Evolutionary conservation across 139 green algal species (phyloP).

Genomic region (Volvox reticuliferus): DNA sequence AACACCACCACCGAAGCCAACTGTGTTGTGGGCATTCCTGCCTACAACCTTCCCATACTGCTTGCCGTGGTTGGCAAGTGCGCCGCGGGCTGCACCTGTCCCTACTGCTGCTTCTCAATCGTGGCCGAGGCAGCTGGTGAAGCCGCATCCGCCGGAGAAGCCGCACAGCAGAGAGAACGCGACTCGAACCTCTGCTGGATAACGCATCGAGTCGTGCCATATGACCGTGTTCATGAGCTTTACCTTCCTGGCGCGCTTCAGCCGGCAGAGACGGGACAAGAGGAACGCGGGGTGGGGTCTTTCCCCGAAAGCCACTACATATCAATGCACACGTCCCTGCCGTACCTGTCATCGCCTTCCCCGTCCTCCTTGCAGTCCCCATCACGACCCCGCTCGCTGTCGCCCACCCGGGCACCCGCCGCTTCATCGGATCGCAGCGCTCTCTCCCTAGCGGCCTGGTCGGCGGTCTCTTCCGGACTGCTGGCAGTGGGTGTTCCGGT

Average conservation of each 20-base stretch:
- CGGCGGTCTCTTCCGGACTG: neutral
- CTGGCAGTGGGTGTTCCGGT: conserved; percentile 11
- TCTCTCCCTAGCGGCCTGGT: neutral
- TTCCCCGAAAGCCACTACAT: neutral
- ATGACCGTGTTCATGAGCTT: neutral
- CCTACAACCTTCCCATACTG: neutral
- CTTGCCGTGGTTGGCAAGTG: conserved; percentile 10
- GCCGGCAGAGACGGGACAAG: neutral
- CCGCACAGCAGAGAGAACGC: neutral
- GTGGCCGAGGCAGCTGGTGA: neutral
- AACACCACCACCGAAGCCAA: neutral
- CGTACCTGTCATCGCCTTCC: neutral
- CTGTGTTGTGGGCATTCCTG: neutral
- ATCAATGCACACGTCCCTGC: neutral
- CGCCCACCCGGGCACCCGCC: neutral
- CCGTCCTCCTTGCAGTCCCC: neutral
- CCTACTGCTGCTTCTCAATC: neutral
- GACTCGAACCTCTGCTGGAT: neutral
- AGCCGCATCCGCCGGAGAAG: neutral
- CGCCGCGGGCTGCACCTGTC: neutral
- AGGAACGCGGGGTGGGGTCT: neutral
- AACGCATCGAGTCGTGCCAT: neutral
- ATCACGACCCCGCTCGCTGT: neutral
- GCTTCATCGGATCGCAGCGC: neutral
- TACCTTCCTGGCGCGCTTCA: neutral